These are phyloP conservation scores for Penicillium sp. DNA, from an alignment of 2,329 filamentous ascomycete species.

Conservation along the genomic window DNA sequence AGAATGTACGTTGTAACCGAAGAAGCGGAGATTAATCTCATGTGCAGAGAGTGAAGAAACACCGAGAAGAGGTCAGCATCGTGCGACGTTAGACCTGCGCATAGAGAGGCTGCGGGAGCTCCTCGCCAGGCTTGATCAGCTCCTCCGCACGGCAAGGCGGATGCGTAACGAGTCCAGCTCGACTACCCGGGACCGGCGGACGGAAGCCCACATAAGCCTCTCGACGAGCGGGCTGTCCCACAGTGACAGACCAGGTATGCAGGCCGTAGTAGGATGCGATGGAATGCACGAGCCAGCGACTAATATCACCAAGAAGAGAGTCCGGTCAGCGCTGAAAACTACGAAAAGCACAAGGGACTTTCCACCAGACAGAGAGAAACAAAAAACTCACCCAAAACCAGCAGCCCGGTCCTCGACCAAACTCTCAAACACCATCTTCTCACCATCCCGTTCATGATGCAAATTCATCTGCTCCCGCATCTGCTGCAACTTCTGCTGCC, in stretches of 20 bases:
- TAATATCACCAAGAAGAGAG: constrained; percentile 42
- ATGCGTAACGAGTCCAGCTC: constrained; percentile 36
- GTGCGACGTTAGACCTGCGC: constrained; percentile 38
- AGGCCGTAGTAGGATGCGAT: constrained; percentile 93
- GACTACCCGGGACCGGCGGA: constrained; percentile 41
- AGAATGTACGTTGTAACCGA: background rate
- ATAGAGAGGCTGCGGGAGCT: constrained; percentile 48
- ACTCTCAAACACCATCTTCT: constrained; percentile 81
- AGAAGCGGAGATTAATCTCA: background rate
- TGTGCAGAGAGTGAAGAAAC: background rate
- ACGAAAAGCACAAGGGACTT: background rate
- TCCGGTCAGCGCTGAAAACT: constrained; percentile 24
- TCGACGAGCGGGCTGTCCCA: constrained; percentile 71
- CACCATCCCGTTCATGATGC: constrained; percentile 56
- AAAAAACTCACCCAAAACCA: constrained; percentile 74
- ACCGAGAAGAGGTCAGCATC: background rate
- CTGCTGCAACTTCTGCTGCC: constrained; percentile 60
- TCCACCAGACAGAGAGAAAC: background rate
- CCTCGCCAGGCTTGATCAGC: constrained; percentile 42
- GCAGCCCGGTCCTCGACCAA: constrained; percentile 75
- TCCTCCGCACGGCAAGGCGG: constrained; percentile 36
- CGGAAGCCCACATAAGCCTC: constrained; percentile 81
- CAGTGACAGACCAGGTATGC: constrained; percentile 78
- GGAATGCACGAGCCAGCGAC: constrained; percentile 90
- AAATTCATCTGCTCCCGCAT: constrained; percentile 38